Evolutionary conservation across 352 stramenopile species (phyloP).

Genomic region (Peronospora farinosa): DNA sequence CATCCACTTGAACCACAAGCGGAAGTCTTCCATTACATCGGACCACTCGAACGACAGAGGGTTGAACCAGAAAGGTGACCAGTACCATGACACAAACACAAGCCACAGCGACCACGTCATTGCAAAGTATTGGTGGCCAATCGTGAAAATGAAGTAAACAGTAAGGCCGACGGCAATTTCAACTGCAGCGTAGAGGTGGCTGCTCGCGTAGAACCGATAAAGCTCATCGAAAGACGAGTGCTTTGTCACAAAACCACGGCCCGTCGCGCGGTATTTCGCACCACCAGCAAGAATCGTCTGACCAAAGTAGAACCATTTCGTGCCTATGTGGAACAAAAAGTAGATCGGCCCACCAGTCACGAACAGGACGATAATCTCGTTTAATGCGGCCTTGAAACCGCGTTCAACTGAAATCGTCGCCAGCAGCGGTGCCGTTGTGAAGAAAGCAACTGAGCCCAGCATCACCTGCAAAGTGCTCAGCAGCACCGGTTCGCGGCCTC

Average conservation of each 20-base stretch:
- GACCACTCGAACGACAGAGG: slow-evolving; percentile 95
- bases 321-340: slow-evolving; percentile 99
- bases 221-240: slow-evolving; percentile 97
- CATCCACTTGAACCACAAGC: slow-evolving; percentile 92
- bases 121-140: slow-evolving; percentile 93
- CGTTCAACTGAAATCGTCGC: slow-evolving; percentile 97
- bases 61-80: slow-evolving; percentile 98
- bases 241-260: slow-evolving; percentile 97
- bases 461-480: slow-evolving; percentile 94
- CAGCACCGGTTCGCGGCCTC: slow-evolving; percentile 88
- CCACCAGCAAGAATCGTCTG: slow-evolving; percentile 97
- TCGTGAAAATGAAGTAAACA: slow-evolving; percentile 92
- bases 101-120: slow-evolving; percentile 98
- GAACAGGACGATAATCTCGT: slow-evolving; percentile 92
- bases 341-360: slow-evolving; percentile 96
- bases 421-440: slow-evolving; percentile 96
- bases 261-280: slow-evolving; percentile 96
- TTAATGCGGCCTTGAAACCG: slow-evolving; percentile 92
- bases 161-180: slow-evolving; percentile 88
- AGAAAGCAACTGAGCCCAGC: slow-evolving; percentile 93
- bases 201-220: slow-evolving; percentile 97
- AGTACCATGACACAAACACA: slow-evolving; percentile 72
- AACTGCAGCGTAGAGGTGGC: slow-evolving; percentile 95
- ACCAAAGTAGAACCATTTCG: slow-evolving; percentile 98
- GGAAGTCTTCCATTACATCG: slow-evolving; percentile 87